phyloP scores from a whole-genome alignment of 495 filamentous ascomycete genomes.

The Thermochaetoides thermophila region DNA sequence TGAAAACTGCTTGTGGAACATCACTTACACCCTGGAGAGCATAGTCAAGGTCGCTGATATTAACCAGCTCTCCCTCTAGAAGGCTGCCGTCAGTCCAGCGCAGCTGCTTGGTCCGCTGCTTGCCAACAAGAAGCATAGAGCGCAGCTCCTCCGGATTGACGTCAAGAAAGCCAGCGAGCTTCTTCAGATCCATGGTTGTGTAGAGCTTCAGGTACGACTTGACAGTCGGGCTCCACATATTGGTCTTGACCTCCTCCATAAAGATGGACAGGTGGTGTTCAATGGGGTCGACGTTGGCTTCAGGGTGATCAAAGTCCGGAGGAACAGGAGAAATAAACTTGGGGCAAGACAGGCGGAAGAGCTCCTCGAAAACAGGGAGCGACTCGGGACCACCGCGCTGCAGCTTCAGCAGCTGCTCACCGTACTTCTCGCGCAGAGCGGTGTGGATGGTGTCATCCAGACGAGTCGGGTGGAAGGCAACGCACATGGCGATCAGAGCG shows the following conservation, averaged over 20 bases:
- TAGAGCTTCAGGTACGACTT: constrained; percentile 98
- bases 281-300: constrained; percentile 87
- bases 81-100: constrained; percentile 85
- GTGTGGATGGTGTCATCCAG: constrained; percentile 99
- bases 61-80: constrained; percentile 81
- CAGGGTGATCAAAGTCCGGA: constrained; percentile 90
- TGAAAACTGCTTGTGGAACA: not conserved
- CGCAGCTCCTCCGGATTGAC: constrained; percentile 85
- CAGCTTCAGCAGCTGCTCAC: constrained; percentile 87
- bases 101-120: constrained; percentile 92
- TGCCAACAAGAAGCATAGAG: constrained; percentile 85
- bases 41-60: constrained; percentile 87
- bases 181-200: constrained; percentile 98
- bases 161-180: constrained; percentile 92
- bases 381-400: constrained; percentile 91
- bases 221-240: constrained; percentile 88
- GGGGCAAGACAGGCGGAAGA: constrained; percentile 89
- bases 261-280: constrained; percentile 95
- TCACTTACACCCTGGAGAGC: constrained; percentile 74
- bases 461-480: constrained; percentile 89
- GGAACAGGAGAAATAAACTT: constrained; percentile 98
- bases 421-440: constrained; percentile 94
- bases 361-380: constrained; percentile 89
- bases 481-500: constrained; percentile 94
- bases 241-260: constrained; percentile 97